These are phyloP conservation scores for Cucurbitaria berberidis DNA, from an alignment of 2,329 filamentous ascomycete species.

Conservation along the genomic window DNA sequence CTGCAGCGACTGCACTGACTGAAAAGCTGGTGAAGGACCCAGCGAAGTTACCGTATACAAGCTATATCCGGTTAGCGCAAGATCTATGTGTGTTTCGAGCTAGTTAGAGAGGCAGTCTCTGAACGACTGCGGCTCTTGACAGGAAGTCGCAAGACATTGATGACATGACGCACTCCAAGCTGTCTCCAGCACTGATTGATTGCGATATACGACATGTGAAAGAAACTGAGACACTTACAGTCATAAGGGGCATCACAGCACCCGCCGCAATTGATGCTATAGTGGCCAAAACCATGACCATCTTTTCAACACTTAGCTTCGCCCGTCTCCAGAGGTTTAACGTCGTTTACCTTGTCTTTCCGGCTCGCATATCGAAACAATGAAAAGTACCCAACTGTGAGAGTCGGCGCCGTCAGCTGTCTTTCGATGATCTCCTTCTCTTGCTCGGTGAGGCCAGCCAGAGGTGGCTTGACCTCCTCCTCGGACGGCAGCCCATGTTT, in stretches of 20 bases:
- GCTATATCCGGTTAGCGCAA: conserved; percentile 17
- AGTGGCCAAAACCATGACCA: conserved; percentile 59
- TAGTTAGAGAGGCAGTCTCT: too few relatives aligned
- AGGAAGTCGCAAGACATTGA: neutral
- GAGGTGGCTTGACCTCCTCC: conserved; percentile 30
- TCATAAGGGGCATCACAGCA: conserved; percentile 77
- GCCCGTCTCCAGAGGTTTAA: too few relatives aligned
- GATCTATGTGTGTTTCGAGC: too few relatives aligned
- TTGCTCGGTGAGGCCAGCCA: conserved; percentile 35
- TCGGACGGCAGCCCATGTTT: conserved; percentile 27
- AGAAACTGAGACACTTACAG: conserved; percentile 48
- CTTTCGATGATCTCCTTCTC: conserved; percentile 45
- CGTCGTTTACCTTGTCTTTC: too few relatives aligned
- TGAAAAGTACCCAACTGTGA: conserved; percentile 54
- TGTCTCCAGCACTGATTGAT: neutral
- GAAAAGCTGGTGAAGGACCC: conserved; percentile 47
- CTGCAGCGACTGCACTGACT: conserved; percentile 32
- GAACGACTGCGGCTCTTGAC: neutral
- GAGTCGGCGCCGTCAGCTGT: conserved; percentile 52
- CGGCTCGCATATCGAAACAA: conserved; percentile 55
- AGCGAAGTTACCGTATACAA: conserved; percentile 50
- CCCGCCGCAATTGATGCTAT: conserved; percentile 74
- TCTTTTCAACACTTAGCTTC: too few relatives aligned
- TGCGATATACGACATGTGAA: neutral
- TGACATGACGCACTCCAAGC: too few relatives aligned